A percentile compares a stretch with the other conserved stretches of the same genome.
These are phyloP conservation scores for Ophiostoma tasmaniense DNA, from an alignment of 2,329 filamentous ascomycete species.

Conservation along the genomic window DNA sequence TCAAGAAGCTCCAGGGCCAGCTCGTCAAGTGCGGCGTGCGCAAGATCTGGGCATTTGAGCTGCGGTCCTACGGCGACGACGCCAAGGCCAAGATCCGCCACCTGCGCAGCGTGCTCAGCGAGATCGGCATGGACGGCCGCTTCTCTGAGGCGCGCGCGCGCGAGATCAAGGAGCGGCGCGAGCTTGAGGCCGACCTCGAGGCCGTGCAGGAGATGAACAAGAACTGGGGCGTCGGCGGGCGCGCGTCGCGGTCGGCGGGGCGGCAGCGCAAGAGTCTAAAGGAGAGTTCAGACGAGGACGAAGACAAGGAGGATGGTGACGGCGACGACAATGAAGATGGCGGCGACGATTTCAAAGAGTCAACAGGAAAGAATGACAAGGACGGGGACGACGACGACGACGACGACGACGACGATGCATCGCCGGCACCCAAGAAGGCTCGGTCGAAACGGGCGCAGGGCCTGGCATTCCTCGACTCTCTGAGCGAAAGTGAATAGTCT, in stretches of 20 bases:
- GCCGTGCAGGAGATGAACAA: constrained; percentile 74
- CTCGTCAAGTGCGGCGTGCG: constrained; percentile 84
- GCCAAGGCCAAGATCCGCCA: constrained; percentile 73
- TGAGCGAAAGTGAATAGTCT: constrained; percentile 52
- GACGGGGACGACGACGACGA: constrained; percentile 27
- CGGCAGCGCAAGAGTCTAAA: constrained; percentile 28
- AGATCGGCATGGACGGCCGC: constrained; percentile 79
- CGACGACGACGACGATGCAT: constrained; percentile 17
- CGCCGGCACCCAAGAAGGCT: constrained; percentile 27
- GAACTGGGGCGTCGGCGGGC: constrained; percentile 58
- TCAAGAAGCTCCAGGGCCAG: constrained; percentile 81
- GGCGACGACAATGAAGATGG: constrained; percentile 21
- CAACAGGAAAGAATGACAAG: background rate
- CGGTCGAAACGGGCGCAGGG: constrained; percentile 42
- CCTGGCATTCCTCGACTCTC: constrained; percentile 53
- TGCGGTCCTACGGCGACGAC: constrained; percentile 65
- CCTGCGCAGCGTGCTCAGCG: constrained; percentile 67
- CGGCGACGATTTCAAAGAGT: constrained; percentile 16
- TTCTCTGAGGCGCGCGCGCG: constrained; percentile 78
- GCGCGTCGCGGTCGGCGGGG: constrained; percentile 31
- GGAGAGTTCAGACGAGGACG: constrained; percentile 27
- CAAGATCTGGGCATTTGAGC: constrained; percentile 82
- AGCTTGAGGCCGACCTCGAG: constrained; percentile 76
- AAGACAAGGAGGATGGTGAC: constrained; percentile 21
- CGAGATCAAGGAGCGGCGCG: constrained; percentile 78